Evolutionary conservation across 208 protist species (phyloP).

Genomic region (Strigomonas galati): DNA sequence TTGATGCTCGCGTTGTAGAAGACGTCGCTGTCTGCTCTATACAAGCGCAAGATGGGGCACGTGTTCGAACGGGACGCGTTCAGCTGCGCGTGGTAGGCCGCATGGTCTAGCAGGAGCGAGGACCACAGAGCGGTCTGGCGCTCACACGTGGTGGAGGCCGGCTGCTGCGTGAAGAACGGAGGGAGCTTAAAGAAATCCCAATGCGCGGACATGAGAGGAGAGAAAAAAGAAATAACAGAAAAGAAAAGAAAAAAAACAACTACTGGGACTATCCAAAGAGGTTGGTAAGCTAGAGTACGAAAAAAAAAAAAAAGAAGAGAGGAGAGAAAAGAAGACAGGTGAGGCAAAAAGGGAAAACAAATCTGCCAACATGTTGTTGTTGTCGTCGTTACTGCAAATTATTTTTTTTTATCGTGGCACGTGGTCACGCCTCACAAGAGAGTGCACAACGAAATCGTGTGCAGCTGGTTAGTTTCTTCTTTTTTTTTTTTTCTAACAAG

Average conservation of each 20-base stretch:
- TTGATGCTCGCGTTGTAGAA: slow-evolving; percentile 67
- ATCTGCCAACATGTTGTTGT: too few relatives aligned
- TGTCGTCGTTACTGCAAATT: too few relatives aligned
- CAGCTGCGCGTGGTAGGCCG: slow-evolving; percentile 50
- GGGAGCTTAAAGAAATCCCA: slow-evolving; percentile 82
- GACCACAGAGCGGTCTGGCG: slow-evolving; percentile 63
- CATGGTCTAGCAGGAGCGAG: slow-evolving; percentile 73
- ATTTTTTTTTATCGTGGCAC: too few relatives aligned
- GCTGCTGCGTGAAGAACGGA: slow-evolving; percentile 85
- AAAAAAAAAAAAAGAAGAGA: background rate
- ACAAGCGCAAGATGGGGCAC: slow-evolving; percentile 57
- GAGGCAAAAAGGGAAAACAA: too few relatives aligned
- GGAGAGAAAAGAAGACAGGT: background rate
- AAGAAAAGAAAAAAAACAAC: slow-evolving; percentile 11
- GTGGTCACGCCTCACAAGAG: too few relatives aligned
- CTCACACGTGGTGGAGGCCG: slow-evolving; percentile 45
- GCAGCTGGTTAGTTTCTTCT: background rate
- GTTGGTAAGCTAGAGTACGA: background rate
- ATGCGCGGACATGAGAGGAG: slow-evolving; percentile 34
- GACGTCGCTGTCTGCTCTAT: slow-evolving; percentile 64
- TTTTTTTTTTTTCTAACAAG: background rate
- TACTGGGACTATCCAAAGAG: slow-evolving; percentile 9
- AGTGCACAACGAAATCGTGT: background rate
- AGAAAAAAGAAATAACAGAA: slow-evolving; percentile 1
- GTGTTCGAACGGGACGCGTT: slow-evolving; percentile 10